phyloP scores from a whole-genome alignment of 441 rosid species.

The Euphorbia corollata region DNA sequence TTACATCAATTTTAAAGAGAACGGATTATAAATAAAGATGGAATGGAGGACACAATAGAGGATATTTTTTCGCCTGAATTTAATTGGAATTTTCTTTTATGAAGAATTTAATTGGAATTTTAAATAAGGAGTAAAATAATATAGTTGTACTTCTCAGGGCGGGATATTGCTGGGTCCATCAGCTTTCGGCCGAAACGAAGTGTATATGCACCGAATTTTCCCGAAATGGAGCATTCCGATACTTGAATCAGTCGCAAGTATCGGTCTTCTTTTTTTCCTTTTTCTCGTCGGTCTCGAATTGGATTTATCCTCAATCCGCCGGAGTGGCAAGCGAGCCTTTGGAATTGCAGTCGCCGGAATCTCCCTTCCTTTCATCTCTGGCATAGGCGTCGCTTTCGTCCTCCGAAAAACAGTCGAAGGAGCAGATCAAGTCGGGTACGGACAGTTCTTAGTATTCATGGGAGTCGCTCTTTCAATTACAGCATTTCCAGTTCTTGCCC shows the following conservation, averaged over 20 bases:
- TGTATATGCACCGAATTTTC: slow-evolving; percentile 21
- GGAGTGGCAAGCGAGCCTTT: slow-evolving; percentile 28
- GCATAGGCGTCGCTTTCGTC: slow-evolving; percentile 29
- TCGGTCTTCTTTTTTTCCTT: slow-evolving; percentile 31
- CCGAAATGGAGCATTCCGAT: slow-evolving; percentile 35
- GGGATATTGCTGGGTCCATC: slow-evolving; percentile 25
- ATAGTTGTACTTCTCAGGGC: slow-evolving; percentile 15
- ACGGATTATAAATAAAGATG: no score
- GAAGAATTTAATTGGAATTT: neutral
- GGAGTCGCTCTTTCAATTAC: slow-evolving; percentile 39
- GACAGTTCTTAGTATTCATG: slow-evolving; percentile 31
- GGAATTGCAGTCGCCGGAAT: slow-evolving; percentile 38
- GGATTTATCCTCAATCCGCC: slow-evolving; percentile 28
- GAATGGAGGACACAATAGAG: no score
- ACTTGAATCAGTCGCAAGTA: slow-evolving; percentile 31
- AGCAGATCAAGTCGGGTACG: slow-evolving; percentile 25
- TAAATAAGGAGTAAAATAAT: neutral
- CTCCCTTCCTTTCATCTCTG: slow-evolving; percentile 31
- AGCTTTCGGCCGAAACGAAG: slow-evolving; percentile 20
- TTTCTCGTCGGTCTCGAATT: slow-evolving; percentile 38
- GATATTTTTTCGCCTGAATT: no score
- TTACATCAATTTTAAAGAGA: no score
- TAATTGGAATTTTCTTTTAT: no score
- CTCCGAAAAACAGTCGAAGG: slow-evolving; percentile 25
- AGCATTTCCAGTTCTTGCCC: slow-evolving; percentile 33